Evolutionary conservation across 2,329 filamentous ascomycete genomes (phyloP), one percentile per base, ranked within the genome.

Genomic region (Phialophora expanda): DNA sequence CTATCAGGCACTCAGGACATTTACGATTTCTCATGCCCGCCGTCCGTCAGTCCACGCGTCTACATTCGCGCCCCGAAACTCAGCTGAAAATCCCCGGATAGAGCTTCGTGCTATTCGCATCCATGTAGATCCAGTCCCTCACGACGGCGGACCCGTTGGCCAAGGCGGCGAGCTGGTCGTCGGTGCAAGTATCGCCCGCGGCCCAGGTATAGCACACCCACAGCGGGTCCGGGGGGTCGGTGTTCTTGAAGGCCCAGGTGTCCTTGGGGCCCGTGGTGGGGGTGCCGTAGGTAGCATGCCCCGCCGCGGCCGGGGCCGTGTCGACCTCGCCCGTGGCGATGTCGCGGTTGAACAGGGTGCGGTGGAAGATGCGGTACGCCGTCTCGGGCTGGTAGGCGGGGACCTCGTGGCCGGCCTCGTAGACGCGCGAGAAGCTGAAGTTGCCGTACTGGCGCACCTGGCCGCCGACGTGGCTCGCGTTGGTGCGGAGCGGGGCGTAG

Each of bases 191-290:
- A 0, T 69, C 63, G 12, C 61, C 41, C 34, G 80, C 64, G 4
- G 74, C 71, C 58, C 80, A 76, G 22, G 82, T 74, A 70, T 85
- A 84, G 68, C 83, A 85, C 53, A 77, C 75, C 5, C 78, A 76
- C 20, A 74, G 76, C 0, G 80, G 78, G 26, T 74, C 73, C 2
- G 76, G 74, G 0, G 82, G 78, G 1, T 80, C 75, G 38, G 78
- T 69, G 54, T 84, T 64, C 50, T 66, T 69, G 28, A 66, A 48
- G 24, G 46, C 32, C 59, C 58, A 68, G 9, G 66, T 57, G 17
- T 64, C 50, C 6, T 44, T 24, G 9, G 57, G 61, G 1, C 60
- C 68, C 8, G 20, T 56, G 4, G 68, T 68, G 11, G 28, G 48
- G 2, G 66, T 70, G 5, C 20, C 6, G 60, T 68, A 70, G 2